These are phyloP conservation scores for Beauveria asiatica DNA, from an alignment of 2,329 filamentous ascomycete genomes.

Conservation along the genomic window DNA sequence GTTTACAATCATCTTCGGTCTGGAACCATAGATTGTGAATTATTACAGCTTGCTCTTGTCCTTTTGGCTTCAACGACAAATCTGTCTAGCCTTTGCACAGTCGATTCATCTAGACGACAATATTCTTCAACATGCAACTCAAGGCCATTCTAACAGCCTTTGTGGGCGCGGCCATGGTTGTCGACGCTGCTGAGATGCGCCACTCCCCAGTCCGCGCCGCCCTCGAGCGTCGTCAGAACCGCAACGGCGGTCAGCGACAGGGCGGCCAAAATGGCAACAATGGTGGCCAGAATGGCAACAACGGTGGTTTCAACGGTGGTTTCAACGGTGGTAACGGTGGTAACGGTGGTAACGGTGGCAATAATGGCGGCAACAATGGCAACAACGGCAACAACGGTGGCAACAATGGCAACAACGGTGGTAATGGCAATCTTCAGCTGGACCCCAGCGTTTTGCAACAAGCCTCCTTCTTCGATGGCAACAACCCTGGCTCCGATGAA, in stretches of 20 bases:
- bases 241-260: constrained; percentile 16
- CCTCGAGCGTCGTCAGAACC: constrained; percentile 34
- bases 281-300: constrained; percentile 12
- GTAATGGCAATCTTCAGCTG: too few species aligned
- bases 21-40: constrained; percentile 34
- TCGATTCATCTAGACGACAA: constrained; percentile 17
- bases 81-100: constrained; percentile 16
- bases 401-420: too few species aligned
- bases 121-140: constrained; percentile 36
- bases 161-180: constrained; percentile 35
- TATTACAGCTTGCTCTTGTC: background rate
- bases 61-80: constrained; percentile 16
- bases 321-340: too few species aligned
- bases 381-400: constrained; percentile 9
- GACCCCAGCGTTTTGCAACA: too few species aligned
- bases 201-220: constrained; percentile 27
- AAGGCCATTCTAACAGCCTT: constrained; percentile 42
- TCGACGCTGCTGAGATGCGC: constrained; percentile 37
- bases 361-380: constrained; percentile 6
- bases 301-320: constrained; percentile 2
- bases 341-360: constrained; percentile 12
- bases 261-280: constrained; percentile 13
- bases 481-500: constrained; percentile 34
- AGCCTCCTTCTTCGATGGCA: constrained; percentile 10
- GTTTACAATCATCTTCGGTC: constrained; percentile 34